Evolutionary conservation across 176 grass and related monocot genomes (phyloP), one percentile per base, ranked within the genome.

Genomic region (Elymus sibiricus): DNA sequence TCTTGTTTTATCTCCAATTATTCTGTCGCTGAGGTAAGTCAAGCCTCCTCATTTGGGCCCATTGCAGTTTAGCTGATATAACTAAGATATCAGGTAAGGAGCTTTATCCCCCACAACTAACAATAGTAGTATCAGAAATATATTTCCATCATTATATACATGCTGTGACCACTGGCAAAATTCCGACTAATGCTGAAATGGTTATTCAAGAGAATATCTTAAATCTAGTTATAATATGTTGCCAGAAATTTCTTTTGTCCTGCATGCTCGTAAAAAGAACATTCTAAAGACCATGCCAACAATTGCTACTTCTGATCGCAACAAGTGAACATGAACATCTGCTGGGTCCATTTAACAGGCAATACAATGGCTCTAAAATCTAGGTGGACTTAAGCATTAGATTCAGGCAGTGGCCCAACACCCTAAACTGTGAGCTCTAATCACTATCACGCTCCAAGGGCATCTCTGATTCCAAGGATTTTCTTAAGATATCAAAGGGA

Each of bases 51-150:
- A 66, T 8, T 28, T 46, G 14, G 61, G 32, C 61, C 3, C 79
- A 64, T 81, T 81, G 62, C 42, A 19, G 21, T 81, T 81, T 81
- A 19, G 79, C 46, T 67, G 40, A 67, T 67, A 47, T 80, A 80
- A 66, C 27, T 67, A 81, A 81, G 40, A 67, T 31, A 34, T 46
- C 64, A 47, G 39, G 26, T 43, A 80, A 66, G 40, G 27, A 66
- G 26, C 40, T 67, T 64, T 81, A 81, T 66, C 42, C 79, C 22
- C 42, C 40, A 34, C 19, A 67, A 66, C 40, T 67, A 81, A n/a
- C 17, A 66, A 42, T 76, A 76, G 21, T 35, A 74, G 21, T 37
- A 75, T 64, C 82, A 47, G 28, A 76, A 75, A 84, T 43, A 7
- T 26, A 63, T 61, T 17, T 63, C 43, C 39, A 63, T 28, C 15